Evolutionary conservation across 164 flowering plant genomes (phyloP).

Genomic region (Nymphaea thermarum): DNA sequence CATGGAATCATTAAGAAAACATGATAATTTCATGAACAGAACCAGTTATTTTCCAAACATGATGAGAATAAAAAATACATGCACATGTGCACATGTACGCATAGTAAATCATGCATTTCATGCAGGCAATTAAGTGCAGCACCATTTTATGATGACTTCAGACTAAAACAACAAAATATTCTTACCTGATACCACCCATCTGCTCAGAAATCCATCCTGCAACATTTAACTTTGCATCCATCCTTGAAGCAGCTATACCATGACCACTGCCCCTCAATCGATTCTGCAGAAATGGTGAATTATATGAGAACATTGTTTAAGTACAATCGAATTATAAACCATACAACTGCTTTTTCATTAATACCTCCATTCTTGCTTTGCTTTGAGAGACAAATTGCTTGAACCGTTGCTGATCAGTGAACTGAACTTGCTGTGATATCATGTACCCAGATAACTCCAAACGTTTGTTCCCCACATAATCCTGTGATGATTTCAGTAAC

Average conservation of each 20-base stretch:
- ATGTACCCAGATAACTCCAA: conserved; percentile 90
- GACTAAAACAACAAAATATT: neutral
- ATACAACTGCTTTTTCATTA: neutral
- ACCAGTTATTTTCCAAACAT: no score
- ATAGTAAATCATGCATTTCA: no score
- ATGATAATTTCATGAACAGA: no score
- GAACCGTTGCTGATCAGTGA: conserved; percentile 89
- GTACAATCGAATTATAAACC: neutral
- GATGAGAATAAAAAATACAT: no score
- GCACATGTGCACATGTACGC: no score
- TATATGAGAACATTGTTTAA: neutral
- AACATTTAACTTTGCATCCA: conserved; percentile 90
- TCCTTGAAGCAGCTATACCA: conserved; percentile 93
- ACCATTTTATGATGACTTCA: neutral
- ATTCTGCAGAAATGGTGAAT: conserved; percentile 32
- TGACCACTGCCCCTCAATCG: conserved; percentile 97
- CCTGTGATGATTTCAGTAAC: conserved; percentile 30
- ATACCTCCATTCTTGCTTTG: conserved; percentile 99
- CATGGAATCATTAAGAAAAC: no score
- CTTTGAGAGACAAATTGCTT: conserved; percentile 99
- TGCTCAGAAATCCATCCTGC: conserved; percentile 97
- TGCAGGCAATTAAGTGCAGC: neutral
- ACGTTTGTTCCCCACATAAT: conserved; percentile 97
- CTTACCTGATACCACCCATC: conserved; percentile 97
- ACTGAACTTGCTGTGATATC: conserved; percentile 91